Evolutionary conservation across 805 yeast species (phyloP).

Genomic region (Zygosaccharomyces bisporus): DNA sequence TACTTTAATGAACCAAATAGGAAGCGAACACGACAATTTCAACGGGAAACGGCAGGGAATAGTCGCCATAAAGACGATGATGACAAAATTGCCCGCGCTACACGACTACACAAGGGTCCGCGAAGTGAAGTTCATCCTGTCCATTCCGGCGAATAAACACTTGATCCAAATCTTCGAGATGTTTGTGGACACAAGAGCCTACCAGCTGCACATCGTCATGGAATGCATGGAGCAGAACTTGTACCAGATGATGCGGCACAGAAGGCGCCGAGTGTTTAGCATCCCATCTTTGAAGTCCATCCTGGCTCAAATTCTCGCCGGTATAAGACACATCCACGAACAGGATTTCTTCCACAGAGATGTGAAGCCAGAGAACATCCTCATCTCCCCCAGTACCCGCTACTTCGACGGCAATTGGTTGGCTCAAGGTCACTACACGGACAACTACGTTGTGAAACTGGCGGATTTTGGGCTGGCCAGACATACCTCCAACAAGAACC

Average conservation of each 20-base stretch:
- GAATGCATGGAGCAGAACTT: constrained; percentile 83
- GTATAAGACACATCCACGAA: constrained; percentile 77
- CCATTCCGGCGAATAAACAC: constrained; percentile 67
- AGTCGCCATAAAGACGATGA: constrained; percentile 85
- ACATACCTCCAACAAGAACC: constrained; percentile 47
- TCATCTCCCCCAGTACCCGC: constrained; percentile 56
- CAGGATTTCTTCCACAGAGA: constrained; percentile 70
- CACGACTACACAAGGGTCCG: constrained; percentile 57
- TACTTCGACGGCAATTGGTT: constrained; percentile 44
- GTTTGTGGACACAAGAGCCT: constrained; percentile 61
- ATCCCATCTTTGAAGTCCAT: constrained; percentile 60
- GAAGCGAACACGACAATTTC: constrained; percentile 29
- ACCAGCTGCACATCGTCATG: constrained; percentile 76
- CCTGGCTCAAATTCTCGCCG: constrained; percentile 66
- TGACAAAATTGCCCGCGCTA: constrained; percentile 47
- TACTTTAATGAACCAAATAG: constrained; percentile 48
- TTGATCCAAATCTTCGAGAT: constrained; percentile 74
- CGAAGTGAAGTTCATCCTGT: constrained; percentile 62
- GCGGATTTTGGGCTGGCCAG: constrained; percentile 83
- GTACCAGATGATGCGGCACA: constrained; percentile 66
- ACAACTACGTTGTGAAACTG: constrained; percentile 59
- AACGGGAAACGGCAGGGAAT: constrained; percentile 36
- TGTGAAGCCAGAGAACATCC: constrained; percentile 88
- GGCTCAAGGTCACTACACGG: constrained; percentile 24
- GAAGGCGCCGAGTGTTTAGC: constrained; percentile 53